Conservation (phyloP, 2,329 filamentous ascomycete genomes). For the Claviceps sp. region DNA sequence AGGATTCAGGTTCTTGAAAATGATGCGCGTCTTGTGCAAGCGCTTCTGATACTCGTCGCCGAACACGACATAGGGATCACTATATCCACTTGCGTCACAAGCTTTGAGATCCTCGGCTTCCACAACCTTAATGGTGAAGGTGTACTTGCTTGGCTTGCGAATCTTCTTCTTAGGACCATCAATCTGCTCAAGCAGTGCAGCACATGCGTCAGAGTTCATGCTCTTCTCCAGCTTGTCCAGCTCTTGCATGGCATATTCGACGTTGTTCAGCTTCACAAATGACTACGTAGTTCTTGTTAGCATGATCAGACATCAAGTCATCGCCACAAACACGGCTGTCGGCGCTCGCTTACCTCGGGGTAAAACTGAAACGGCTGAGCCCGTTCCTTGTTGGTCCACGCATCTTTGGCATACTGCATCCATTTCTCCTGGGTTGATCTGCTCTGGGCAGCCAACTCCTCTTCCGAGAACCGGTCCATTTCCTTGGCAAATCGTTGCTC, state of each 20-base stretch:
- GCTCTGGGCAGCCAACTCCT: slow-evolving; percentile 65
- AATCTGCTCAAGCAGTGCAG: slow-evolving; percentile 62
- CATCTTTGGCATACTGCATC: slow-evolving; percentile 85
- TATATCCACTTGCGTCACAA: slow-evolving; percentile 89
- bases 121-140: slow-evolving; percentile 97
- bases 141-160: slow-evolving; percentile 71
- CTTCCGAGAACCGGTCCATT: slow-evolving; percentile 83
- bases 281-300: slow-evolving; percentile 45
- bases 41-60: slow-evolving; percentile 97
- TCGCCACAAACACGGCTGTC: not conserved
- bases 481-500: slow-evolving; percentile 77
- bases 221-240: slow-evolving; percentile 80
- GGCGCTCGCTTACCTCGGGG: slow-evolving; percentile 51
- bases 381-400: slow-evolving; percentile 83
- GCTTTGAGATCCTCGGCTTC: slow-evolving; percentile 96
- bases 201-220: slow-evolving; percentile 86
- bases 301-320: not conserved
- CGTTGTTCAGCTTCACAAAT: slow-evolving; percentile 94
- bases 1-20: slow-evolving; percentile 81
- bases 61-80: slow-evolving; percentile 93
- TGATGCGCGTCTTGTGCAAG: slow-evolving; percentile 83
- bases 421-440: slow-evolving; percentile 85
- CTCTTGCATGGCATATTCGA: slow-evolving; percentile 87
- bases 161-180: slow-evolving; percentile 53
- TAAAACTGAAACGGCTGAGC: slow-evolving; percentile 96